Conservation (phyloP, 805 yeast genomes). For the Torulaspora delbrueckii region DNA sequence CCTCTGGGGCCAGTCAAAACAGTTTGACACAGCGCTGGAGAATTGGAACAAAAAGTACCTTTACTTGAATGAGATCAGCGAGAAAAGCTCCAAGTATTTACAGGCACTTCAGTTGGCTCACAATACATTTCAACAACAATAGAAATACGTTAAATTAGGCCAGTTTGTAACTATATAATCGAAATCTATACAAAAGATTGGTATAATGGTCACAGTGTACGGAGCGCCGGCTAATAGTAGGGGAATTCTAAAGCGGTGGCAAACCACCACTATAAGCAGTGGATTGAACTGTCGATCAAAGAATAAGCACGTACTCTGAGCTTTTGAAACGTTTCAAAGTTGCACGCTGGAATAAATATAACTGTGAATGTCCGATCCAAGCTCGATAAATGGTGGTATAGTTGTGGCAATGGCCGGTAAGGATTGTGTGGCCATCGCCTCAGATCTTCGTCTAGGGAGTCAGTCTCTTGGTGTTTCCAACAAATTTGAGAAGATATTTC, state of each 20-base stretch:
- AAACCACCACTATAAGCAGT: not conserved
- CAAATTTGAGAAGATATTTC: slow-evolving; percentile 88
- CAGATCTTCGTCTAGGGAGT: slow-evolving; percentile 88
- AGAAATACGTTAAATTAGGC: not conserved
- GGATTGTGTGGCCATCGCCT: slow-evolving; percentile 96
- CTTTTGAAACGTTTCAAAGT: not conserved
- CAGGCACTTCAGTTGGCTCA: slow-evolving; percentile 28
- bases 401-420: slow-evolving; percentile 99
- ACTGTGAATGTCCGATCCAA: slow-evolving; percentile 62
- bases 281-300: too few species aligned
- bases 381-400: slow-evolving; percentile 84
- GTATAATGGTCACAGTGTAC: not conserved
- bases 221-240: not conserved
- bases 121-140: not conserved
- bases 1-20: slow-evolving; percentile 31
- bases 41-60: slow-evolving; percentile 42
- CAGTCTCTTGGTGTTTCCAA: slow-evolving; percentile 91
- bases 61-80: slow-evolving; percentile 35
- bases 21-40: slow-evolving; percentile 35
- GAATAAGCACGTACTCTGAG: not conserved
- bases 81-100: slow-evolving; percentile 34
- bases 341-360: not conserved
- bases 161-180: slow-evolving; percentile 1
- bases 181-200: not conserved
- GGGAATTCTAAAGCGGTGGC: slow-evolving; percentile 5